A percentile compares a stretch with the other conserved stretches of the same genome.
These are phyloP conservation scores for Zymoseptoria tritici DNA, from an alignment of 2,329 filamentous ascomycete species.

Conservation along the genomic window DNA sequence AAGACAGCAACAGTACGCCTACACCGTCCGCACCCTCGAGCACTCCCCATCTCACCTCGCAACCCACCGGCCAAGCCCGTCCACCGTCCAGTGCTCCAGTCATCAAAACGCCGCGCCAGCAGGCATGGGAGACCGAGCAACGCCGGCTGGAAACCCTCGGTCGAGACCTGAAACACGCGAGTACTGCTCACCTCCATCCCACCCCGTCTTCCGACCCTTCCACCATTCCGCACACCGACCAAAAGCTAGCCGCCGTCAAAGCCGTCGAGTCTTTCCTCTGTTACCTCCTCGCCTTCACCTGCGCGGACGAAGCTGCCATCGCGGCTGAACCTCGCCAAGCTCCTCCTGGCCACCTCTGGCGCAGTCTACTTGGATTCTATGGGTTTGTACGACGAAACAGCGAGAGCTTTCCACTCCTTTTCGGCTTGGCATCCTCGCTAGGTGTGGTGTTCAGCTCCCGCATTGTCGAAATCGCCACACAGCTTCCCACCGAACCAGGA, in stretches of 20 bases:
- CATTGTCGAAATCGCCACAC: slow-evolving; percentile 25
- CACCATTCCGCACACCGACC: slow-evolving; percentile 5
- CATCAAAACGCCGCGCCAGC: slow-evolving; percentile 26
- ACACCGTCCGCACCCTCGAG: slow-evolving; percentile 21
- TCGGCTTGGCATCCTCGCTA: slow-evolving; percentile 36
- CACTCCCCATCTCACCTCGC: slow-evolving; percentile 14
- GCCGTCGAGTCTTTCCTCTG: slow-evolving; percentile 41
- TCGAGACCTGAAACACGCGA: slow-evolving; percentile 41
- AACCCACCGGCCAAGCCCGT: slow-evolving; percentile 11
- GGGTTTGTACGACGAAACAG: slow-evolving; percentile 21
- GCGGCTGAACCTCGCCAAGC: slow-evolving; percentile 20
- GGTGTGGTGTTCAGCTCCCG: slow-evolving; percentile 34
- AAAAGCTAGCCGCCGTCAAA: slow-evolving; percentile 32
- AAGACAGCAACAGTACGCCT: slow-evolving; percentile 17
- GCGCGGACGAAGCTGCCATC: slow-evolving; percentile 21
- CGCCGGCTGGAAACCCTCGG: slow-evolving; percentile 36
- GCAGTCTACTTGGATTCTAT: slow-evolving; percentile 22
- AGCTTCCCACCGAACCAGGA: slow-evolving; percentile 2
- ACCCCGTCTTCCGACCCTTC: slow-evolving; percentile 3
- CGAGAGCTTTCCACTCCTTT: slow-evolving; percentile 28
- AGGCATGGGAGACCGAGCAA: slow-evolving; percentile 33
- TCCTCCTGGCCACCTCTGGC: slow-evolving; percentile 20
- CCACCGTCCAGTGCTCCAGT: slow-evolving; percentile 18
- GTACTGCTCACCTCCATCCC: slow-evolving; percentile 29
- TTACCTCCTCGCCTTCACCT: slow-evolving; percentile 30